Conservation (phyloP, 169 alveolate species). For the Toxoplasma gondii region DNA sequence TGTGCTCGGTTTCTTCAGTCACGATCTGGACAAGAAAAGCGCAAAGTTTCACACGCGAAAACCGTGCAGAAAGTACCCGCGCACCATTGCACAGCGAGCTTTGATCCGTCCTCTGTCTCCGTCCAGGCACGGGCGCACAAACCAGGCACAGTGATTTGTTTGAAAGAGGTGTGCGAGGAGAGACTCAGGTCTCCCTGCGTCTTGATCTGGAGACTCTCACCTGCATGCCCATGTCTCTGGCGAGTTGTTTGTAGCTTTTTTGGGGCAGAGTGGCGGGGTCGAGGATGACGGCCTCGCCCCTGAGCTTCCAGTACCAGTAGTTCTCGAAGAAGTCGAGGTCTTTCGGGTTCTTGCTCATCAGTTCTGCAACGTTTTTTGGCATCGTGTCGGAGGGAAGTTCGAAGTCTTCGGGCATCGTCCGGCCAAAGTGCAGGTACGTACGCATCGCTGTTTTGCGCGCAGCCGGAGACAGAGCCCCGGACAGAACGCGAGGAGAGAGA, state of each 20-base stretch:
- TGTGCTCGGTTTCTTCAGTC: conserved; percentile 83
- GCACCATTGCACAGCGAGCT: no score
- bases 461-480: background rate
- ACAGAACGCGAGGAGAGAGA: background rate
- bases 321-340: conserved; percentile 84
- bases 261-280: conserved; percentile 81
- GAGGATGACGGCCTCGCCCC: conserved; percentile 84
- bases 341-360: conserved; percentile 82
- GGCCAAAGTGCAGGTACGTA: conserved; percentile 82
- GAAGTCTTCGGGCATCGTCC: conserved; percentile 85
- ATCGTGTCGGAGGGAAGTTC: conserved; percentile 87
- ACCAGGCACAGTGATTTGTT: no score
- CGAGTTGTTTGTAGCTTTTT: conserved; percentile 87
- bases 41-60: background rate
- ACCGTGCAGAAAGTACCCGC: no score
- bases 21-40: conserved; percentile 25
- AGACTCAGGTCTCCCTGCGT: no score
- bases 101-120: no score
- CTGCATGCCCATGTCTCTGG: conserved; percentile 86
- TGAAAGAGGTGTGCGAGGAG: no score
- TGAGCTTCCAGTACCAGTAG: conserved; percentile 87
- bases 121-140: no score
- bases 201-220: background rate
- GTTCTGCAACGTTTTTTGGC: conserved; percentile 84
- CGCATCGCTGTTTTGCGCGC: conserved; percentile 50